Evolutionary conservation across 2,329 filamentous ascomycete genomes (phyloP).

Genomic region (Penicillium sp.): DNA sequence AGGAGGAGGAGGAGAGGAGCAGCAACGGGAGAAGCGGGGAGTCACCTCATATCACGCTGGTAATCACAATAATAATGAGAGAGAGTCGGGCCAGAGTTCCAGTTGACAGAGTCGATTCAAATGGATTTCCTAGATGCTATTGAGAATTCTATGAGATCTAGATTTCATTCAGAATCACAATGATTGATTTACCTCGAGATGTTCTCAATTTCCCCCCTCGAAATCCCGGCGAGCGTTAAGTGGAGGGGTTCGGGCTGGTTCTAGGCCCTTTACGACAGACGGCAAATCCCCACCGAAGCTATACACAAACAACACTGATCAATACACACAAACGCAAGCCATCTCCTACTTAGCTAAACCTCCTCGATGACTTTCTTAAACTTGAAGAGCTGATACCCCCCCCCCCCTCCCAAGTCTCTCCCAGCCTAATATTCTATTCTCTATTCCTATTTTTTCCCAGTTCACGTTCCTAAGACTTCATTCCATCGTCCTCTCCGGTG

Average conservation of each 20-base stretch:
- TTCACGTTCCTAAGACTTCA: neutral
- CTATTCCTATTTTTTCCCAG: neutral
- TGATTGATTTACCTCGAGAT: neutral
- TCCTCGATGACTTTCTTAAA: neutral
- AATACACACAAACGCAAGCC: neutral
- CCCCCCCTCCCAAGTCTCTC: too few species aligned
- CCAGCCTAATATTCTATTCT: too few species aligned
- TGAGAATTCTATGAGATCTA: neutral
- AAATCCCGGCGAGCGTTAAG: neutral
- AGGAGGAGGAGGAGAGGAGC: conserved; percentile 24
- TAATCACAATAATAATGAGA: conserved; percentile 1
- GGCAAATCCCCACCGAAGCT: conserved; percentile 1
- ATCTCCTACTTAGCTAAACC: too few species aligned
- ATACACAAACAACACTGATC: neutral
- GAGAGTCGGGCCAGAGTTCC: neutral
- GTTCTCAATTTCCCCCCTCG: neutral
- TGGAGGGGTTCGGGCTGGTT: conserved; percentile 2
- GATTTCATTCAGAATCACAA: neutral
- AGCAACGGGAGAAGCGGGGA: conserved; percentile 32
- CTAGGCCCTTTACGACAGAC: conserved; percentile 4
- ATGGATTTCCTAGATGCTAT: neutral
- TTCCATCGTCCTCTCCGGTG: conserved; percentile 23
- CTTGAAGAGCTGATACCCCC: too few species aligned
- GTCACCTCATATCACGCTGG: conserved; percentile 34
- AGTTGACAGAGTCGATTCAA: neutral